phyloP scores from a whole-genome alignment of 2,329 filamentous ascomycete genomes.

The Cryphonectria japonica region DNA sequence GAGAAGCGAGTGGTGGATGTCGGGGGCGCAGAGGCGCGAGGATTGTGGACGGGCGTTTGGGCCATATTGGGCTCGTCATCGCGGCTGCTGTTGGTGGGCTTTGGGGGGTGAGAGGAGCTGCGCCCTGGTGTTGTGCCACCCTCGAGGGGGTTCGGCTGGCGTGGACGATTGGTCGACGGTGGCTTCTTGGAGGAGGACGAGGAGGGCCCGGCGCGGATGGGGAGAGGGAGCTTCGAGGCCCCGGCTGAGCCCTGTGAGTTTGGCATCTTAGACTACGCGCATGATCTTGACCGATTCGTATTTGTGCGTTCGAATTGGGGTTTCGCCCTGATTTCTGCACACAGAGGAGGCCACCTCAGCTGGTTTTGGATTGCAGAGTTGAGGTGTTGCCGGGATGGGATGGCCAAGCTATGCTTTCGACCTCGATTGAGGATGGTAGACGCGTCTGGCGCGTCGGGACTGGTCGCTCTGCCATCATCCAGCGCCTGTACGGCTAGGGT shows the following conservation, averaged over 20 bases:
- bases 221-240: constrained; percentile 25
- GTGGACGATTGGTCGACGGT: constrained; percentile 12
- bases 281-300: not conserved
- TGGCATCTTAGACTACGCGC: constrained; percentile 22
- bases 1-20: constrained; percentile 43
- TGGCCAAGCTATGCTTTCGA: not conserved
- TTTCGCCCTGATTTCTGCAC: not conserved
- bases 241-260: constrained; percentile 23
- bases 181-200: constrained; percentile 25
- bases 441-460: constrained; percentile 25
- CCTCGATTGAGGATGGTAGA: constrained; percentile 4
- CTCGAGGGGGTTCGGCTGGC: constrained; percentile 17
- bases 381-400: not conserved
- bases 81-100: not conserved
- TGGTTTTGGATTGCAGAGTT: not conserved
- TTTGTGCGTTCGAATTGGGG: not conserved
- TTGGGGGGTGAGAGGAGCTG: constrained; percentile 27
- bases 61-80: not conserved
- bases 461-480: not conserved
- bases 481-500: not conserved
- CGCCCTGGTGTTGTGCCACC: constrained; percentile 20
- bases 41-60: constrained; percentile 14
- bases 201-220: constrained; percentile 23
- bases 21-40: constrained; percentile 39
- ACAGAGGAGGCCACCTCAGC: not conserved